These are phyloP conservation scores for Potentilla sterilis DNA, from an alignment of 306 rosid genomes.

Conservation along the genomic window DNA sequence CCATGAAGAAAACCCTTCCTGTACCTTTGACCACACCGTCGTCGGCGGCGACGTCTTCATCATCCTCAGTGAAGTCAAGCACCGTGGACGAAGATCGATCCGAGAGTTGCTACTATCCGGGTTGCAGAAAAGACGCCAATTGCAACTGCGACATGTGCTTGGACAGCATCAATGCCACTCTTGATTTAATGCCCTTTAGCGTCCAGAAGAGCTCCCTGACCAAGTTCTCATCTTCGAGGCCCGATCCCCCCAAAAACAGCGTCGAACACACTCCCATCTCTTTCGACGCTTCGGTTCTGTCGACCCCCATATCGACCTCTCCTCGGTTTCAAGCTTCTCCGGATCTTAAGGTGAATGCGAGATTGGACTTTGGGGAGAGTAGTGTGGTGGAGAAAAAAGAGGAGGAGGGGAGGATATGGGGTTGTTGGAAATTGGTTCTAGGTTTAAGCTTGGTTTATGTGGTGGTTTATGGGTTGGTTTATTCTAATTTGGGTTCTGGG, in stretches of 20 bases:
- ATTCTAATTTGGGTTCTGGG: constrained; percentile 32
- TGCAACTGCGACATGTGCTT: constrained; percentile 72
- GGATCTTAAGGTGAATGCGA: constrained; percentile 33
- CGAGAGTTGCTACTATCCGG: constrained; percentile 71
- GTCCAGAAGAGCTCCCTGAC: constrained; percentile 61
- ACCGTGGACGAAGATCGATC: constrained; percentile 40
- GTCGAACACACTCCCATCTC: constrained; percentile 54
- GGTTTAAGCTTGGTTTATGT: constrained; percentile 42
- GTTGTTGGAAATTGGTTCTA: constrained; percentile 27
- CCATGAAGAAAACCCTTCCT: constrained; percentile 45
- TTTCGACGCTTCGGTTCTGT: constrained; percentile 46
- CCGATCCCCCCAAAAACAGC: constrained; percentile 10
- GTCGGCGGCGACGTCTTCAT: not conserved
- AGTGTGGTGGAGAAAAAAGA: not conserved
- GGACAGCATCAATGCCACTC: constrained; percentile 82
- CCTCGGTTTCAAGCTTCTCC: constrained; percentile 24
- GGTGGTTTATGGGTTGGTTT: constrained; percentile 31
- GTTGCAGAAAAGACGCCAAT: constrained; percentile 77
- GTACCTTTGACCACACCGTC: not conserved
- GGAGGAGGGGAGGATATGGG: constrained; percentile 17
- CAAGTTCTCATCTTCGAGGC: constrained; percentile 48
- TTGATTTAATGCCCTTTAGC: constrained; percentile 71
- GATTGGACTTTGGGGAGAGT: constrained; percentile 22
- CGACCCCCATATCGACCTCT: constrained; percentile 45
- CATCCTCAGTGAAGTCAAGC: constrained; percentile 38